phyloP scores from a whole-genome alignment of 169 alveolate genomes.

The Eimeria tenella region DNA sequence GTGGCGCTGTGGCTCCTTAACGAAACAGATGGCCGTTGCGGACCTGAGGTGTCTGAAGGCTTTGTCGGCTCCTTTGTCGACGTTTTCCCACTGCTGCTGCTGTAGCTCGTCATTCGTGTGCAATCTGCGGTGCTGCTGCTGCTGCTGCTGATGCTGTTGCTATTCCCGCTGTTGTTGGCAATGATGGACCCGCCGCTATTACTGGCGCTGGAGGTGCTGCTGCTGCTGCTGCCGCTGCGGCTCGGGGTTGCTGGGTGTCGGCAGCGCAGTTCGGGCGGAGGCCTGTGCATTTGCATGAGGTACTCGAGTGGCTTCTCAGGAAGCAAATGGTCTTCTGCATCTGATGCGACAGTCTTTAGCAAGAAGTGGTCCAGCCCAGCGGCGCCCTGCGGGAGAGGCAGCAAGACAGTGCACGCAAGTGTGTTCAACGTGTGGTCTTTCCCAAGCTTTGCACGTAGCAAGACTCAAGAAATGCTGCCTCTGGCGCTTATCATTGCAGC shows the following conservation, averaged over 20 bases:
- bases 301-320: constrained; percentile 18
- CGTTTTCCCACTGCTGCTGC: not conserved
- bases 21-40: not conserved
- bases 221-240: constrained; percentile 33
- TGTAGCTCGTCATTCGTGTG: constrained; percentile 35
- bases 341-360: constrained; percentile 19
- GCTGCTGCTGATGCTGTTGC: constrained; percentile 43
- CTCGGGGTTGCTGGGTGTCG: constrained; percentile 5
- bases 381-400: constrained; percentile 28
- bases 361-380: constrained; percentile 48
- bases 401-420: not conserved
- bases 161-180: not conserved
- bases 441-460: not conserved
- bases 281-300: constrained; percentile 37
- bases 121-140: constrained; percentile 64
- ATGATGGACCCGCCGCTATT: not conserved
- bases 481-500: not conserved
- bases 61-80: not conserved
- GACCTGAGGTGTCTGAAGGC: not conserved
- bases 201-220: not conserved
- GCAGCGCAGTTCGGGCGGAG: constrained; percentile 30
- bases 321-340: not conserved
- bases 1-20: constrained; percentile 45
- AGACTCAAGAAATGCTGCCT: not conserved
- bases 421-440: not conserved